Percentiles rank a stretch among this genome's conserved stretches.
phyloP scores from a whole-genome alignment of 108 stramenopile genomes.

The Skeletonema grethae region DNA sequence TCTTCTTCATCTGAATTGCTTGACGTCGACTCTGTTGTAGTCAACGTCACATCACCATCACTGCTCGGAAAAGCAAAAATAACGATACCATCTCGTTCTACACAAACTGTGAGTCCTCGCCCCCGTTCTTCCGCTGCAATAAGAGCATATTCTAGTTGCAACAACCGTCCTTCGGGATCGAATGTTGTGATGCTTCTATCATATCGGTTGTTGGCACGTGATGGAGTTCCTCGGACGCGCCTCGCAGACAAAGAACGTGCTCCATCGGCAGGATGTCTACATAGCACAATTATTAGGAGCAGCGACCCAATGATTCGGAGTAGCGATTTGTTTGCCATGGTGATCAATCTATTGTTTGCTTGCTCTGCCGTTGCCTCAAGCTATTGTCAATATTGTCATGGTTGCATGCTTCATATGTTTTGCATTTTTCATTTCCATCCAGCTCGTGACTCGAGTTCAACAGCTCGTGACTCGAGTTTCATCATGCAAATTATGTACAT shows the following conservation, averaged over 20 bases:
- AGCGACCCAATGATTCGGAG: neutral
- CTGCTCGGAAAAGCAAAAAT: slow-evolving; percentile 47
- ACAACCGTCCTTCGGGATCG: slow-evolving; percentile 60
- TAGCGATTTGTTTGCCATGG: neutral
- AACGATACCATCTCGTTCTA: slow-evolving; percentile 38
- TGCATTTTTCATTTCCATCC: too few species aligned
- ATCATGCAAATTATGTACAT: too few species aligned
- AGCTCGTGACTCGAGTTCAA: too few species aligned
- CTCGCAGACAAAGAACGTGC: slow-evolving; percentile 42
- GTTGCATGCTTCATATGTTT: too few species aligned
- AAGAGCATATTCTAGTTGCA: slow-evolving; percentile 76
- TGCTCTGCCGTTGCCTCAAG: too few species aligned
- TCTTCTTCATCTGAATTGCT: slow-evolving; percentile 16
- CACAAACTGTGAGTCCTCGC: slow-evolving; percentile 18
- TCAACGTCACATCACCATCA: neutral
- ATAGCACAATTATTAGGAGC: slow-evolving; percentile 4
- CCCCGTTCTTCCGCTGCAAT: slow-evolving; percentile 60
- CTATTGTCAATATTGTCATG: too few species aligned
- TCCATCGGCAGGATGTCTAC: slow-evolving; percentile 11
- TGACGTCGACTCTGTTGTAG: neutral
- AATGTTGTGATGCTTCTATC: slow-evolving; percentile 82
- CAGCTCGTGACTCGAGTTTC: too few species aligned
- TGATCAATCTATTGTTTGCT: too few species aligned
- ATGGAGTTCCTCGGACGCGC: slow-evolving; percentile 24
- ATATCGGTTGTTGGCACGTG: slow-evolving; percentile 38